phyloP scores from a whole-genome alignment of 768 basidiomycete species.

The Paxillus involutus region DNA sequence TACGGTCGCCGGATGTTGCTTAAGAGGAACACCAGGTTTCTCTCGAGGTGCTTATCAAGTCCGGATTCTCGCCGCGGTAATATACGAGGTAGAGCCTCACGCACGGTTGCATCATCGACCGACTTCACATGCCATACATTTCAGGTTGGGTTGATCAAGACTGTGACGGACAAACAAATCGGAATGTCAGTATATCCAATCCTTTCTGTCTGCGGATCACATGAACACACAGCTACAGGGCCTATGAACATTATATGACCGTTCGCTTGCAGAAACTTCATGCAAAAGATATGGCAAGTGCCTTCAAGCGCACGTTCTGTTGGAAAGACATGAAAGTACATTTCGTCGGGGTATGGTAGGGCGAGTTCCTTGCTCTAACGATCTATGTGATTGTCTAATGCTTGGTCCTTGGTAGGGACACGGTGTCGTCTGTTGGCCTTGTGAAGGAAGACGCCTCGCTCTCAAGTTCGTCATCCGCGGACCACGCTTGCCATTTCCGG shows the following conservation, averaged over 20 bases:
- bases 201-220: background rate
- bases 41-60: conserved; percentile 42
- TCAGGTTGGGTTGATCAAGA: conserved; percentile 31
- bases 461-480: conserved; percentile 56
- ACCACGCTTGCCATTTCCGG: conserved; percentile 54
- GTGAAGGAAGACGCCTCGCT: conserved; percentile 43
- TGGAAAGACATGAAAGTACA: conserved; percentile 42
- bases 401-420: conserved; percentile 45
- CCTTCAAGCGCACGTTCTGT: conserved; percentile 46
- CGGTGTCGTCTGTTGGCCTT: conserved; percentile 60
- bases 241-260: conserved; percentile 16
- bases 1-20: background rate
- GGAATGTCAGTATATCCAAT: conserved; percentile 8
- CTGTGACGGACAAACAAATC: conserved; percentile 29
- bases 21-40: conserved; percentile 26
- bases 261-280: conserved; percentile 15
- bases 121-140: background rate
- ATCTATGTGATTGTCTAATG: background rate
- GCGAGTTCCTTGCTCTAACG: background rate
- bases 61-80: conserved; percentile 38
- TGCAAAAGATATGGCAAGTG: conserved; percentile 14
- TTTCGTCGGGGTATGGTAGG: conserved; percentile 53
- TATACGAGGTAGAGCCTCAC: conserved; percentile 26
- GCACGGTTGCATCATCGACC: too few relatives aligned
- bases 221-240: conserved; percentile 2